Base-by-base conservation (phyloP, 257 asterid genomes). In the Petrea volubilis region DNA sequence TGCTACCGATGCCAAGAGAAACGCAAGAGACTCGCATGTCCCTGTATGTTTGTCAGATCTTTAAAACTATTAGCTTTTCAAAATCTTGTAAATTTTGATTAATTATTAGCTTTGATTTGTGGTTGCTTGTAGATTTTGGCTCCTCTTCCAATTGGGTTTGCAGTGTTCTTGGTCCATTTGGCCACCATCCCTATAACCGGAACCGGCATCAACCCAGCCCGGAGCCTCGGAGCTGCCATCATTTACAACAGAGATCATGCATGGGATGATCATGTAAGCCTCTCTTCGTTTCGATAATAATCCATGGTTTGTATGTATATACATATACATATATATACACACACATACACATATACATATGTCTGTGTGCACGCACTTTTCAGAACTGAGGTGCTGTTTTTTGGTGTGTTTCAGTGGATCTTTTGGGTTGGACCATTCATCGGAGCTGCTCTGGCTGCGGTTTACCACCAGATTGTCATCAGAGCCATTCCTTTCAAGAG, bases 181-280 rank as follows among this genome's bases (percentile, higher is more conserved):
- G 96, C 96, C 60, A 88, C 96, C 76, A 88, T 88, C 41, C 96
- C 96, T 20, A 82, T 88, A 70, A 88, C 96, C n/a, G 96, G 96
- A 60, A 88, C 96, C 0, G 85, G 96, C 73, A 86, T 88, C 85
- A 88, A 88, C 89, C 96, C 96, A 0, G 96, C 96, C 14, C 78
- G 96, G 64, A 88, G 96, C 71, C 93, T 88, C 0, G 96, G 96
- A 34, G 88, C 96, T 25, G 84, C 96, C 67, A 84, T 89, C 68
- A 86, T 89, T 64, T 86, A 31, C 85, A 86, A 89, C 83, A 59
- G 15, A 6, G 71, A 58, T 47, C 81, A 68, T 7, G 91, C 90
- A 12, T 86, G 96, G 96, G 74, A 75, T 17, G 93, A 89, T 53
- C 96, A 88, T 12, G 96, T 84, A 67, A 80, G 81, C 31, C 1